Conservation (phyloP, 371 early-diverging fungal genomes). For the Mortierella sp. region DNA sequence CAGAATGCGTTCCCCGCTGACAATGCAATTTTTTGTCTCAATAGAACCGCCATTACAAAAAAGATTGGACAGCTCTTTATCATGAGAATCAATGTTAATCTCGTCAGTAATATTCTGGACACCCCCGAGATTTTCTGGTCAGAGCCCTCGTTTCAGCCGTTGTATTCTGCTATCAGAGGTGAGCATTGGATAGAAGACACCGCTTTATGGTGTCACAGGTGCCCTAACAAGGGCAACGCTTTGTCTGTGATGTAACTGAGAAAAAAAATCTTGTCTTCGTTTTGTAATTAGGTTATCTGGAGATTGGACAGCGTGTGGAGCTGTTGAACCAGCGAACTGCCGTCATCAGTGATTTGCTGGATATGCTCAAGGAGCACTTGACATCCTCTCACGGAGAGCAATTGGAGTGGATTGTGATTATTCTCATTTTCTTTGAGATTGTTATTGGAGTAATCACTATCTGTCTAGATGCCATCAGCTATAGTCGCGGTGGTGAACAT, state of each 20-base stretch:
- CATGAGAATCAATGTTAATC: slow-evolving; percentile 90
- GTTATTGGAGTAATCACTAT: slow-evolving; percentile 85
- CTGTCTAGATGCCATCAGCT: slow-evolving; percentile 74
- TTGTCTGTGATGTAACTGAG: too few species aligned
- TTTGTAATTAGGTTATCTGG: slow-evolving; percentile 72
- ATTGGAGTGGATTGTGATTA: slow-evolving; percentile 87
- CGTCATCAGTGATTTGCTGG: slow-evolving; percentile 78
- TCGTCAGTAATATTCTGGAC: slow-evolving; percentile 87
- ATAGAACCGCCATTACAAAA: slow-evolving; percentile 72
- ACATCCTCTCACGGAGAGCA: slow-evolving; percentile 82
- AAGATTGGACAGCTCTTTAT: slow-evolving; percentile 85
- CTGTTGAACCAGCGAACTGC: slow-evolving; percentile 70
- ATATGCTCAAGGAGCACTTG: slow-evolving; percentile 88
- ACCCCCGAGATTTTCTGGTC: slow-evolving; percentile 94
- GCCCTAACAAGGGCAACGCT: slow-evolving; percentile 61
- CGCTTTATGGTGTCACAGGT: slow-evolving; percentile 54
- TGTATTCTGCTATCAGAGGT: slow-evolving; percentile 83
- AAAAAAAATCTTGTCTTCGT: slow-evolving; percentile 44
- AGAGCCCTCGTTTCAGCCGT: slow-evolving; percentile 83
- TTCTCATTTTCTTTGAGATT: slow-evolving; percentile 85
- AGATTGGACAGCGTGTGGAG: slow-evolving; percentile 74
- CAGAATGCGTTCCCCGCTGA: not conserved
- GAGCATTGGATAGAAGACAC: slow-evolving; percentile 18
- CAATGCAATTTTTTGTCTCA: not conserved
- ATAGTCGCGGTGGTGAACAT: slow-evolving; percentile 38